A percentile compares a stretch with the other conserved stretches of the same genome.
Conservation (phyloP, 257 asterid species). For the Salvia hispanica region DNA sequence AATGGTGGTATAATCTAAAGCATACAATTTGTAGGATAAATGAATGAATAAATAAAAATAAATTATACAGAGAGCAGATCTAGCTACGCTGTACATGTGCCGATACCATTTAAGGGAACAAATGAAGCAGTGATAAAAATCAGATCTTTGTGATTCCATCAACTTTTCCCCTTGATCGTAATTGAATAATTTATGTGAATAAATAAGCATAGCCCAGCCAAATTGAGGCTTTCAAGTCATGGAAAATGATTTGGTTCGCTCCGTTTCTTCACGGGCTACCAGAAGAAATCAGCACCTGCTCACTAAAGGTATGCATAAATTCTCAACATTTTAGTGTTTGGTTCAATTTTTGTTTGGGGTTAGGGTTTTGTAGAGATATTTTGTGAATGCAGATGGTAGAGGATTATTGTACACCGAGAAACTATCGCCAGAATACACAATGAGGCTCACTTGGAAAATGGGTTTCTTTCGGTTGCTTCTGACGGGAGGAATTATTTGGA, state of each 20-base stretch:
- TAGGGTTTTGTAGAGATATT: slow-evolving; percentile 10
- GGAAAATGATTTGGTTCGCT: slow-evolving; percentile 48
- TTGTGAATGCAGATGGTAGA: slow-evolving; percentile 41
- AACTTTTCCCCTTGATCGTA: slow-evolving; percentile 10
- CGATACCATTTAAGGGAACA: slow-evolving; percentile 10
- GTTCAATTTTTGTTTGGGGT: neutral
- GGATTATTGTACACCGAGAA: slow-evolving; percentile 45
- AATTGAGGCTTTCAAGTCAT: slow-evolving; percentile 29
- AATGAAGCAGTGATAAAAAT: slow-evolving; percentile 21
- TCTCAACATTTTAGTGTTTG: neutral
- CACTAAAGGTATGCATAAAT: slow-evolving; percentile 36
- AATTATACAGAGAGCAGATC: slow-evolving; percentile 21
- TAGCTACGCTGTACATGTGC: neutral
- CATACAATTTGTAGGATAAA: too few species aligned
- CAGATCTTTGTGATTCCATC: slow-evolving; percentile 37
- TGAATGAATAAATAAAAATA: too few species aligned
- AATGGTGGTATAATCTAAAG: too few species aligned
- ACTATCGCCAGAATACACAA: slow-evolving; percentile 44
- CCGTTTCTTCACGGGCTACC: slow-evolving; percentile 53
- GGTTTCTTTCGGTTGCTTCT: slow-evolving; percentile 60
- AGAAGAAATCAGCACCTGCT: slow-evolving; percentile 53
- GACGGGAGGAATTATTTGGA: slow-evolving; percentile 63
- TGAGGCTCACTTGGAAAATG: slow-evolving; percentile 56
- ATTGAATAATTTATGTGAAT: slow-evolving; percentile 4
- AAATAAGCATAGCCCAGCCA: slow-evolving; percentile 20